Evolutionary conservation across 441 rosid species (phyloP).

Genomic region (Pelargonium myrrhifolium): DNA sequence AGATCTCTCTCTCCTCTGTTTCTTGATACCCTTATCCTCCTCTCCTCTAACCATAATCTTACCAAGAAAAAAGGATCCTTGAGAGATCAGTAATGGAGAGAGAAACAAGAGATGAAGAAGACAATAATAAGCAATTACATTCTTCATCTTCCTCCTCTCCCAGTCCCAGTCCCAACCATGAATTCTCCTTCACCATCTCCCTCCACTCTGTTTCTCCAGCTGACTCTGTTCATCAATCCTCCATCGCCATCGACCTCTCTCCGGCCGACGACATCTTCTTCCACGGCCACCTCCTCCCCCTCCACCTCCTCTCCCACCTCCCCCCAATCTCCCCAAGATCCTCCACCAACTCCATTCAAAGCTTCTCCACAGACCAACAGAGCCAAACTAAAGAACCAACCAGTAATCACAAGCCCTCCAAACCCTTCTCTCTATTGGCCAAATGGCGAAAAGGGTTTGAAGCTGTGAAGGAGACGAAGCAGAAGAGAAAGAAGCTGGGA

Average conservation of each 20-base stretch:
- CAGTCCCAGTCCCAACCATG: slow-evolving; percentile 58
- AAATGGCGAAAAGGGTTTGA: slow-evolving; percentile 50
- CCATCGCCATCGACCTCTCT: slow-evolving; percentile 63
- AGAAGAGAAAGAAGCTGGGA: slow-evolving; percentile 47
- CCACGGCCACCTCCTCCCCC: slow-evolving; percentile 95
- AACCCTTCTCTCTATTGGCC: slow-evolving; percentile 60
- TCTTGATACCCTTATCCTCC: slow-evolving; percentile 24
- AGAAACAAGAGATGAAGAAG: slow-evolving; percentile 16
- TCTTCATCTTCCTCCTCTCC: slow-evolving; percentile 70
- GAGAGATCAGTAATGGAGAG: slow-evolving; percentile 17
- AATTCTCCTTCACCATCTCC: slow-evolving; percentile 76
- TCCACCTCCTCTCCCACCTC: slow-evolving; percentile 84
- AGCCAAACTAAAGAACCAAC: too few species aligned
- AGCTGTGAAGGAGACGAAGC: slow-evolving; percentile 27
- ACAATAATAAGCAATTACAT: slow-evolving; percentile 26
- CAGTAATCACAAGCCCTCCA: slow-evolving; percentile 31
- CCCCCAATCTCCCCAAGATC: slow-evolving; percentile 62
- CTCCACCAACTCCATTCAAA: slow-evolving; percentile 59
- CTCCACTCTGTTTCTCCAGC: slow-evolving; percentile 33
- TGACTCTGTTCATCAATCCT: slow-evolving; percentile 14
- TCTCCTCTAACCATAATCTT: slow-evolving; percentile 21
- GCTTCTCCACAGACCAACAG: slow-evolving; percentile 48
- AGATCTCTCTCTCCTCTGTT: slow-evolving; percentile 14
- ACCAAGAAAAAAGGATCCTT: slow-evolving; percentile 10
- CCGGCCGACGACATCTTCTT: slow-evolving; percentile 99